A percentile compares a stretch with the other conserved stretches of the same genome.
Conservation (phyloP, 345 rosid genomes). For the Linum tenue region DNA sequence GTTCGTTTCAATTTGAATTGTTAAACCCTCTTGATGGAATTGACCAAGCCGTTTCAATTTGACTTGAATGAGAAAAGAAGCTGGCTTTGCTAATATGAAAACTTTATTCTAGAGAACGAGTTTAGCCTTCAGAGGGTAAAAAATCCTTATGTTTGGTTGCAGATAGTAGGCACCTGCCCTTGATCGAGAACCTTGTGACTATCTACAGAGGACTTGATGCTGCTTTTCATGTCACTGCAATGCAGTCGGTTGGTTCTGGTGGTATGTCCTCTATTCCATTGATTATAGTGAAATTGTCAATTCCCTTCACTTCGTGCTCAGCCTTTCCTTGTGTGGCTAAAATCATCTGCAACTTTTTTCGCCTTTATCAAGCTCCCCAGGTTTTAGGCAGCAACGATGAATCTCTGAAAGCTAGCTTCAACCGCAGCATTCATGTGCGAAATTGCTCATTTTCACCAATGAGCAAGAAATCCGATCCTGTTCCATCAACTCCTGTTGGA, state of each 20-base stretch:
- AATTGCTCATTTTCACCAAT: background rate
- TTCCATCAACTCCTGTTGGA: conserved; percentile 8
- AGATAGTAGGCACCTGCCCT: conserved; percentile 46
- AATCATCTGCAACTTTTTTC: background rate
- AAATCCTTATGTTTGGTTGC: conserved; percentile 12
- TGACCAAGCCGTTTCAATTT: too few relatives aligned
- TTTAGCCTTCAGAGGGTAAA: background rate
- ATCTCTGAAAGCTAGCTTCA: conserved; percentile 6
- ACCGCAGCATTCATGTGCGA: background rate
- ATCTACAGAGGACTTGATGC: conserved; percentile 59
- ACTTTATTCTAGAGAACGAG: too few relatives aligned
- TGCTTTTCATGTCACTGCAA: conserved; percentile 32
- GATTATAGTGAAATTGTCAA: background rate
- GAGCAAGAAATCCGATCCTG: conserved; percentile 3
- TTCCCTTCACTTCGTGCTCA: background rate
- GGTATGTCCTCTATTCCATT: background rate
- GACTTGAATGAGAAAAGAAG: too few relatives aligned
- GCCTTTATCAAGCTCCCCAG: conserved; percentile 1
- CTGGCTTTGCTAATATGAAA: too few relatives aligned
- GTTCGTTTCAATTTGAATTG: too few relatives aligned
- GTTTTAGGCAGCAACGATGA: background rate
- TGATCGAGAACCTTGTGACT: conserved; percentile 46
- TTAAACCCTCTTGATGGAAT: too few relatives aligned
- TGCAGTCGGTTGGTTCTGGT: conserved; percentile 27
- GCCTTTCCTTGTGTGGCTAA: background rate